Evolutionary conservation across 306 rosid species (phyloP).

Genomic region (Geum urbanum): DNA sequence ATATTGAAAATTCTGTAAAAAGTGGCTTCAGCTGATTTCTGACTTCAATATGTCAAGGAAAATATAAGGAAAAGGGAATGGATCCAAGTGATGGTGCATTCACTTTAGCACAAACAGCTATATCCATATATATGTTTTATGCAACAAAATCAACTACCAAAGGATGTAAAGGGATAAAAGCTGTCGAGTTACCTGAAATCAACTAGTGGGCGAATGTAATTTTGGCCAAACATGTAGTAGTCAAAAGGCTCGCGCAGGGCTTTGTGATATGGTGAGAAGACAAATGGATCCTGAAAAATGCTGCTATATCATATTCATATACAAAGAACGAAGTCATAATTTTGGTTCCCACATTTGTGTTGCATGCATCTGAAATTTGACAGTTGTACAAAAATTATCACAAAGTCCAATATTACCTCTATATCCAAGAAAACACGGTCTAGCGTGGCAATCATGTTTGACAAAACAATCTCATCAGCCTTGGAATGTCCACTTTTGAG

Average conservation of each 20-base stretch:
- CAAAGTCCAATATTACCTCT: constrained; percentile 47
- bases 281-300: constrained; percentile 83
- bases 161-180: constrained; percentile 23
- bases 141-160: constrained; percentile 14
- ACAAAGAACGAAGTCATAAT: constrained; percentile 12
- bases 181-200: constrained; percentile 71
- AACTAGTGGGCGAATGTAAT: constrained; percentile 83
- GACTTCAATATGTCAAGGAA: neutral
- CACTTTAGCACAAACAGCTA: neutral
- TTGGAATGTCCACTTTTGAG: constrained; percentile 68
- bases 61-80: neutral
- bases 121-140: neutral
- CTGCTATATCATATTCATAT: constrained; percentile 28
- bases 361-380: constrained; percentile 20
- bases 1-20: neutral
- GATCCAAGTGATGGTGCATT: neutral
- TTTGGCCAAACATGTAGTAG: constrained; percentile 89
- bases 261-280: constrained; percentile 76
- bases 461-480: constrained; percentile 68
- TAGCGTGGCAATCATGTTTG: constrained; percentile 69
- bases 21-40: neutral
- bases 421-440: constrained; percentile 86
- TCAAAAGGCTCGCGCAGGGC: constrained; percentile 95
- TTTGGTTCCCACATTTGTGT: constrained; percentile 9
- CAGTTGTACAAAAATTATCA: constrained; percentile 1